Evolutionary conservation across 495 filamentous ascomycete genomes (phyloP).

Genomic region (Penicillium arizonense): DNA sequence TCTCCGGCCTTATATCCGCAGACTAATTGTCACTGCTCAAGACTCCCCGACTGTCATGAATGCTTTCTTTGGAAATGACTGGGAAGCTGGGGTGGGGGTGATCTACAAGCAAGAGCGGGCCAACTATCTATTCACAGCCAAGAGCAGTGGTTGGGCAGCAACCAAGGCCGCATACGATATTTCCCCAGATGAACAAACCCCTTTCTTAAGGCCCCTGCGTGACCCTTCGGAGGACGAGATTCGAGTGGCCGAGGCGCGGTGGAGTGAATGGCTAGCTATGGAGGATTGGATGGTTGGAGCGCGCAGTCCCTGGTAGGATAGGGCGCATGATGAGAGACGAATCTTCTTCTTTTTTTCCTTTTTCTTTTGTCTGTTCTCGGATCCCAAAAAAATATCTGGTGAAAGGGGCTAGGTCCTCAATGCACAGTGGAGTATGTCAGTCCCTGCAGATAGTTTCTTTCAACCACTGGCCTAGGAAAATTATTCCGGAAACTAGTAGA

Average conservation of each 20-base stretch:
- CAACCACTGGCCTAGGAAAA: not conserved
- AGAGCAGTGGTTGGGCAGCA: slow-evolving; percentile 81
- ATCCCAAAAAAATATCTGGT: not conserved
- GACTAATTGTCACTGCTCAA: slow-evolving; percentile 83
- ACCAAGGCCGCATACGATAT: slow-evolving; percentile 90
- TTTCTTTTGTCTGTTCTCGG: slow-evolving; percentile 6
- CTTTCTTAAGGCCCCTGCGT: slow-evolving; percentile 77
- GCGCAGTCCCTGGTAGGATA: slow-evolving; percentile 48
- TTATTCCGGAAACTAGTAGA: not conserved
- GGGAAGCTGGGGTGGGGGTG: slow-evolving; percentile 70
- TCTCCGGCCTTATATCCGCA: slow-evolving; percentile 83
- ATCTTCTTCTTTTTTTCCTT: slow-evolving; percentile 18
- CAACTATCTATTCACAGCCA: slow-evolving; percentile 95
- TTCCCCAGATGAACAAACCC: slow-evolving; percentile 71
- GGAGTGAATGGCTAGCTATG: slow-evolving; percentile 90
- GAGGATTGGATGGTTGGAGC: slow-evolving; percentile 93
- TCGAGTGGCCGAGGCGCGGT: slow-evolving; percentile 71
- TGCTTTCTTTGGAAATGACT: slow-evolving; percentile 88
- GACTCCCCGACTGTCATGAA: slow-evolving; percentile 75
- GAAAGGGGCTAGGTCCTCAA: slow-evolving; percentile 5
- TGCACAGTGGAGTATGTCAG: slow-evolving; percentile 8
- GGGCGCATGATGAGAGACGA: slow-evolving; percentile 23
- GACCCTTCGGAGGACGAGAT: slow-evolving; percentile 76
- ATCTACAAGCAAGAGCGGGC: slow-evolving; percentile 82
- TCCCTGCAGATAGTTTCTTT: slow-evolving; percentile 10